Percentiles rank a stretch among this genome's conserved stretches.
These are phyloP conservation scores for Penicillium soppii DNA, from an alignment of 495 filamentous ascomycete genomes.

Conservation along the genomic window DNA sequence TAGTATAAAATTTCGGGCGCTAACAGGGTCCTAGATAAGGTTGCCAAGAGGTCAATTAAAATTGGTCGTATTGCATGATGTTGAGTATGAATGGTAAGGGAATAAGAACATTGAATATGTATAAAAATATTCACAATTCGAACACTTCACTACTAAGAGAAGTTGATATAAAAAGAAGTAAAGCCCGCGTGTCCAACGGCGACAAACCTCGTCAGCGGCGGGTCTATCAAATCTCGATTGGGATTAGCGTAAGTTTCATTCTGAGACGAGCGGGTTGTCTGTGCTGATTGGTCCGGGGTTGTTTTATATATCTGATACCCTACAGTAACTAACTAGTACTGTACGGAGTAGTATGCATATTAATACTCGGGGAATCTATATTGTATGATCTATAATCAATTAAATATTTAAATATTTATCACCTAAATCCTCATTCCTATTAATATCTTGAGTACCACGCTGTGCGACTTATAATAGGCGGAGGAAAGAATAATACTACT, in stretches of 20 bases:
- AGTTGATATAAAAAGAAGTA: neutral
- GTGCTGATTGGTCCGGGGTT: constrained; percentile 3
- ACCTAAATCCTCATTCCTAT: too few species aligned
- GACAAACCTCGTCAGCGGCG: constrained; percentile 30
- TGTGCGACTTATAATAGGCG: too few species aligned
- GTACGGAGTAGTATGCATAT: neutral
- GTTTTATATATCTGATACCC: neutral
- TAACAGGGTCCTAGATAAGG: neutral
- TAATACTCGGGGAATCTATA: neutral
- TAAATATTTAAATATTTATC: too few species aligned
- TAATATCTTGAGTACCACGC: neutral
- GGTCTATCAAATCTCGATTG: constrained; percentile 1
- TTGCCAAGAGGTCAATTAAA: neutral
- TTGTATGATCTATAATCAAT: too few species aligned
- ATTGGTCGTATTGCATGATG: too few species aligned
- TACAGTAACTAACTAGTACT: neutral
- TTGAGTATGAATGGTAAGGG: too few species aligned
- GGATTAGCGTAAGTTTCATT: constrained; percentile 25
- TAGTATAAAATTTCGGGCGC: neutral
- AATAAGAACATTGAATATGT: too few species aligned
- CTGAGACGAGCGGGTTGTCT: constrained; percentile 19
- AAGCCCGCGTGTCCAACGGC: neutral
- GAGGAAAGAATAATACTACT: too few species aligned
- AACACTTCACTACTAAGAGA: neutral
- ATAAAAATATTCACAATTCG: too few species aligned